These are phyloP conservation scores for Metschnikowia drakensbergensis DNA, from an alignment of 805 yeast species.

Conservation along the genomic window DNA sequence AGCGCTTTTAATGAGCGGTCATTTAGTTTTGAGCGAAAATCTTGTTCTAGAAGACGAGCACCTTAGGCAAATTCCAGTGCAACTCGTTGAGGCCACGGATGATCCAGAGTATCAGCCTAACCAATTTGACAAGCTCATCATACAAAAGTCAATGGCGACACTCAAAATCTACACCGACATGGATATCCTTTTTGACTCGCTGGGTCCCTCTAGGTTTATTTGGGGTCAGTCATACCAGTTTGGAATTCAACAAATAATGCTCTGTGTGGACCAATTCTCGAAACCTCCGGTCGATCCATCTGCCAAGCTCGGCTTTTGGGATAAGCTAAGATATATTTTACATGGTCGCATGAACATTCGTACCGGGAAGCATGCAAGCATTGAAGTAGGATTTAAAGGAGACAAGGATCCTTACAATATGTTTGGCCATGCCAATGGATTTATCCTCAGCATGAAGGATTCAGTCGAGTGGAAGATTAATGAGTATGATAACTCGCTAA, in stretches of 20 bases:
- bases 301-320: slow-evolving; percentile 87
- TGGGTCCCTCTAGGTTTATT: slow-evolving; percentile 58
- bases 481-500: slow-evolving; percentile 61
- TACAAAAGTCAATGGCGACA: slow-evolving; percentile 73
- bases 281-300: slow-evolving; percentile 91
- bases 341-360: slow-evolving; percentile 65
- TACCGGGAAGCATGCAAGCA: slow-evolving; percentile 46
- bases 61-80: slow-evolving; percentile 58
- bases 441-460: slow-evolving; percentile 66
- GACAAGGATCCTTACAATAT: slow-evolving; percentile 75
- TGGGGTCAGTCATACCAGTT: slow-evolving; percentile 89
- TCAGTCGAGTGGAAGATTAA: slow-evolving; percentile 60
- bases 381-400: slow-evolving; percentile 66
- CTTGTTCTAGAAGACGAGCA: slow-evolving; percentile 48
- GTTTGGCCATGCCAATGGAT: slow-evolving; percentile 68
- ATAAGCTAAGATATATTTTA: slow-evolving; percentile 68
- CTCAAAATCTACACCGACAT: slow-evolving; percentile 69
- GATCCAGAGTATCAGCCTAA: slow-evolving; percentile 24
- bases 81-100: slow-evolving; percentile 47
- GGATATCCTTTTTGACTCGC: slow-evolving; percentile 50
- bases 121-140: slow-evolving; percentile 37
- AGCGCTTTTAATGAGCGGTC: slow-evolving; percentile 48
- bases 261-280: slow-evolving; percentile 74
- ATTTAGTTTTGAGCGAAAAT: slow-evolving; percentile 66
- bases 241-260: slow-evolving; percentile 74